These are phyloP conservation scores for Friedmanniomyces simplex DNA, from an alignment of 495 filamentous ascomycete species.

Conservation along the genomic window DNA sequence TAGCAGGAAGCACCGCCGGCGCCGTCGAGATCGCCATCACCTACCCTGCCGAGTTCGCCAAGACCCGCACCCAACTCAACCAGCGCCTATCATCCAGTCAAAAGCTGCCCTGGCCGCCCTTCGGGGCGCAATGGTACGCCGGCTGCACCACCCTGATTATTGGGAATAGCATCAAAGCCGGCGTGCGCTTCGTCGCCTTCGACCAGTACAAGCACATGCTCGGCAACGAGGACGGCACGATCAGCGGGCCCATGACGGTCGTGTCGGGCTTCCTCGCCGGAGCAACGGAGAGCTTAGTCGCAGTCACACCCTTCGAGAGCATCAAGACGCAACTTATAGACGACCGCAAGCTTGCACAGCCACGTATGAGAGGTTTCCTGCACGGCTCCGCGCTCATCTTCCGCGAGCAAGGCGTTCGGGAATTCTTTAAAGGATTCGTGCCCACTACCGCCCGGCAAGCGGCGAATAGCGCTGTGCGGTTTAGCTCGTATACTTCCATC, in stretches of 20 bases:
- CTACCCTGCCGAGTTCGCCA: constrained; percentile 97
- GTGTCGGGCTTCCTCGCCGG: constrained; percentile 92
- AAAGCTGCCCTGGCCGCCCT: constrained; percentile 93
- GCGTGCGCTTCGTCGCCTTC: constrained; percentile 95
- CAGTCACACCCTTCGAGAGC: constrained; percentile 93
- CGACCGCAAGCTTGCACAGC: constrained; percentile 79
- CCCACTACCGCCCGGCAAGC: constrained; percentile 91
- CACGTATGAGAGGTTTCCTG: constrained; percentile 83
- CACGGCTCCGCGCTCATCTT: constrained; percentile 81
- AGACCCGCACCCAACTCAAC: constrained; percentile 91
- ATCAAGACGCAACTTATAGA: constrained; percentile 87
- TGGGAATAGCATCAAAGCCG: constrained; percentile 91
- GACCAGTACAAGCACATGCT: constrained; percentile 81
- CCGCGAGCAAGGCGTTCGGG: constrained; percentile 74
- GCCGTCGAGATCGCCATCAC: constrained; percentile 96
- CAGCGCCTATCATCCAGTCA: constrained; percentile 64
- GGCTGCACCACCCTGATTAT: constrained; percentile 96
- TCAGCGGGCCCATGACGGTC: constrained; percentile 82
- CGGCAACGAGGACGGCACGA: constrained; percentile 73
- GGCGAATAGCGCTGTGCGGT: constrained; percentile 83
- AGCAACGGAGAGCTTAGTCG: constrained; percentile 83
- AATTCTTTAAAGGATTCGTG: constrained; percentile 94
- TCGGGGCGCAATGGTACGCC: constrained; percentile 92
- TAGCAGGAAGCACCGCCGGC: constrained; percentile 82
- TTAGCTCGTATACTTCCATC: constrained; percentile 79